Percentiles rank a stretch among this genome's conserved stretches.
phyloP scores from a whole-genome alignment of 2,329 filamentous ascomycete species.

The Trichoderma semiorbis region DNA sequence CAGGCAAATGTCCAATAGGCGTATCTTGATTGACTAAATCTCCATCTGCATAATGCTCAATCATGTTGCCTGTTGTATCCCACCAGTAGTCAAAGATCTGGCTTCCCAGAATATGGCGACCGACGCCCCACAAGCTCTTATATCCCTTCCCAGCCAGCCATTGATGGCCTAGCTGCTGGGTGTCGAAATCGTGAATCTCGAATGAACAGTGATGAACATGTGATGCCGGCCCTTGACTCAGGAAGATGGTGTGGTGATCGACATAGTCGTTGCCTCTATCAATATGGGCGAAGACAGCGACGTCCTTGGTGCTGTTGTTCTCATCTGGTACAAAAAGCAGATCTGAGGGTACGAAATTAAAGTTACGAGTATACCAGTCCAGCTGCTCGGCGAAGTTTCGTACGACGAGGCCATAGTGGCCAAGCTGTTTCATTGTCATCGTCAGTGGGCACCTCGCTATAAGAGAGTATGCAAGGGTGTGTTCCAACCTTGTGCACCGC shows the following conservation, averaged over 20 bases:
- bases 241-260: constrained; percentile 57
- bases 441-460: not conserved
- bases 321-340: constrained; percentile 13
- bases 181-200: constrained; percentile 59
- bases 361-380: constrained; percentile 37
- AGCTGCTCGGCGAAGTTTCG: constrained; percentile 20
- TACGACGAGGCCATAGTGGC: not conserved
- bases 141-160: constrained; percentile 54
- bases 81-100: constrained; percentile 62
- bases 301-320: constrained; percentile 16
- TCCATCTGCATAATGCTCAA: constrained; percentile 61
- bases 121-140: constrained; percentile 57
- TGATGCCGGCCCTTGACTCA: constrained; percentile 30
- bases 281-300: constrained; percentile 49
- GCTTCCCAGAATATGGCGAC: constrained; percentile 56
- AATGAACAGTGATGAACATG: constrained; percentile 28
- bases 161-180: constrained; percentile 57
- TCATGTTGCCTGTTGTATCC: constrained; percentile 37
- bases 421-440: not conserved
- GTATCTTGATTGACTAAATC: constrained; percentile 56
- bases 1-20: constrained; percentile 20
- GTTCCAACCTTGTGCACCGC: not conserved
- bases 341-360: constrained; percentile 42
- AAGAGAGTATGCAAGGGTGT: not conserved
- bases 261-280: constrained; percentile 47